Base-by-base conservation (phyloP, 768 basidiomycete species). In the Xerocomellus amylosporus region DNA sequence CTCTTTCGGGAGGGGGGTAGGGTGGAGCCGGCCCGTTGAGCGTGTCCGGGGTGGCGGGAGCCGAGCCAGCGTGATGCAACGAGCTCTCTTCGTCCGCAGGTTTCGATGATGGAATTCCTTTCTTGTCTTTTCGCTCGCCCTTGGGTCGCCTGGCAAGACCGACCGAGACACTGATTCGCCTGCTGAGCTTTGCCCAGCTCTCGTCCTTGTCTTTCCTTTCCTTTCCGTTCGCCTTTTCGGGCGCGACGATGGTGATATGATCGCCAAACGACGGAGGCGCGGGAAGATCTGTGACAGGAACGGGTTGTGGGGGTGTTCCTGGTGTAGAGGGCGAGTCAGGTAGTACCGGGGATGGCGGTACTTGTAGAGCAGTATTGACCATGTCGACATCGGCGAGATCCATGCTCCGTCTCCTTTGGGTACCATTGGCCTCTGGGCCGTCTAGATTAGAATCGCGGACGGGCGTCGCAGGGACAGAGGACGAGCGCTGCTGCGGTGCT, bases 111-210 rank as follows among this genome's bases (percentile, higher is more conserved):
- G 49, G 8, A 0, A 26, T 46, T 5, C 38, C 60, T 42, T 59
- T 70, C 67, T 73, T 79, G 17, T 65, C 72, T 43, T 70, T 74
- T 30, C 70, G 71, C 46, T 74, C 77, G 31, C 67, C 69, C 64
- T 71, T 73, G 24, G 59, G 53, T 7, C 63, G 61, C 59, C 66
- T 69, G 46, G 64, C 54, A 45, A 83, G 68, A 26, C 80, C 77
- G 51, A 88, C 79, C 5, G 78, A 76, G 57, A 83, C 70, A 61
- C 83, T 87, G 51, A 89, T 78, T 55, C 87, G 74, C 61, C 84
- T 74, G 13, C 86, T 79, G 38, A 89, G 60, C 64, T 82, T 86
- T n/a, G 78, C 73, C 87, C 87, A 89, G 28, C 73, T 70, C 24
- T 75, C 73, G 39, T 75, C 76, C 62, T 72, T 79, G 43, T 70